Evolutionary conservation across 2,329 filamentous ascomycete species (phyloP).

Genomic region (Claviceps spartinae): DNA sequence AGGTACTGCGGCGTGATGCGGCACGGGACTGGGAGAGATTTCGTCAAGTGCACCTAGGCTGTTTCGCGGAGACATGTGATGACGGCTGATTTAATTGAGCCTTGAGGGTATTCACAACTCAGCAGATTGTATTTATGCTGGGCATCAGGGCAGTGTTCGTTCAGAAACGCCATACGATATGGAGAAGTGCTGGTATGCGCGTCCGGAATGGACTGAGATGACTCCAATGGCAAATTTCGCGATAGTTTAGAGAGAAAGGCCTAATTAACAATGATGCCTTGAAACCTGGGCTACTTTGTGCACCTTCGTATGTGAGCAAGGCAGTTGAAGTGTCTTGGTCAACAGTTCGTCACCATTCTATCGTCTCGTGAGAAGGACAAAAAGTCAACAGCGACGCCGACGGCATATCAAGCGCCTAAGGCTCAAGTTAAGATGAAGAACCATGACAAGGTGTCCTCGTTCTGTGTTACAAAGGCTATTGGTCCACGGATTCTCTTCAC

Average conservation of each 20-base stretch:
- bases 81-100: not conserved
- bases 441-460: not conserved
- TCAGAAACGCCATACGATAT: not conserved
- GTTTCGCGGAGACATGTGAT: not conserved
- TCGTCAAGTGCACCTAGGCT: constrained; percentile 5
- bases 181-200: too few species aligned
- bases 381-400: not conserved
- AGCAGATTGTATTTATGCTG: not conserved
- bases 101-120: too few species aligned
- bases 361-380: not conserved
- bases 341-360: not conserved
- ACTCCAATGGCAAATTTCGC: too few species aligned
- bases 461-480: not conserved
- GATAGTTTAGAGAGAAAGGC: too few species aligned
- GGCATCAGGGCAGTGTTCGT: not conserved
- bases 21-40: not conserved
- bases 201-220: too few species aligned
- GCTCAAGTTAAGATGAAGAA: not conserved
- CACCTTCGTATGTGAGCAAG: not conserved
- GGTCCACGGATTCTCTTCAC: not conserved
- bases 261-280: too few species aligned
- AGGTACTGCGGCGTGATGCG: constrained; percentile 1
- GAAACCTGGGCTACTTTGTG: too few species aligned
- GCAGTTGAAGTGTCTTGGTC: not conserved
- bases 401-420: not conserved